phyloP scores from a whole-genome alignment of 1,139 yeast species.

The Diutina sp. region DNA sequence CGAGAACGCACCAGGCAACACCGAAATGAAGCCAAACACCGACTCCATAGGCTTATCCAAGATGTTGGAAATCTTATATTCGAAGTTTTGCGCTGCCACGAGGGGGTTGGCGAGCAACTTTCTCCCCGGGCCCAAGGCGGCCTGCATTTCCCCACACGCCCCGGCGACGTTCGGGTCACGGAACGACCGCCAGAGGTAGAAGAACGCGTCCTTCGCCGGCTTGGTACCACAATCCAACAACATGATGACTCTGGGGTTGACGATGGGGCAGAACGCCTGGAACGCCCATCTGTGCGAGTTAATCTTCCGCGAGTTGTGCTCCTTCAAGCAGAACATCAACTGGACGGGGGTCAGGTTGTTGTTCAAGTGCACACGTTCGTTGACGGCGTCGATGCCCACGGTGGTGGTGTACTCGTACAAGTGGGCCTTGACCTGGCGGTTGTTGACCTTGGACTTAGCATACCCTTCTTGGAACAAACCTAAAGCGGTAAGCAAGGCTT shows the following conservation, averaged over 20 bases:
- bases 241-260: constrained; percentile 60
- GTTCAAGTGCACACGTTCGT: constrained; percentile 39
- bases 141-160: constrained; percentile 77
- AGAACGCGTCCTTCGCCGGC: constrained; percentile 62
- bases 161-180: constrained; percentile 73
- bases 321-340: constrained; percentile 65
- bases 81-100: constrained; percentile 78
- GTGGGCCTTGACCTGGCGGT: constrained; percentile 56
- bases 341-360: constrained; percentile 61
- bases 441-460: constrained; percentile 68
- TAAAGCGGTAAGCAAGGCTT: constrained; percentile 53
- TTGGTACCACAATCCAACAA: constrained; percentile 73
- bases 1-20: constrained; percentile 79
- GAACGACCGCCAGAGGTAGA: constrained; percentile 64
- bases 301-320: constrained; percentile 61
- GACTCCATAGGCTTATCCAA: constrained; percentile 78
- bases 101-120: constrained; percentile 53
- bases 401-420: constrained; percentile 71
- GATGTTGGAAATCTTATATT: constrained; percentile 71
- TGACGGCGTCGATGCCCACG: constrained; percentile 57
- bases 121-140: constrained; percentile 47
- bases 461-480: constrained; percentile 77
- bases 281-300: constrained; percentile 81
- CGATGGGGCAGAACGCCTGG: constrained; percentile 63
- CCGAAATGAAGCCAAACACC: constrained; percentile 71